These are phyloP conservation scores for Oryza glumipatula DNA, from an alignment of 176 grass and related monocot species.

Conservation along the genomic window DNA sequence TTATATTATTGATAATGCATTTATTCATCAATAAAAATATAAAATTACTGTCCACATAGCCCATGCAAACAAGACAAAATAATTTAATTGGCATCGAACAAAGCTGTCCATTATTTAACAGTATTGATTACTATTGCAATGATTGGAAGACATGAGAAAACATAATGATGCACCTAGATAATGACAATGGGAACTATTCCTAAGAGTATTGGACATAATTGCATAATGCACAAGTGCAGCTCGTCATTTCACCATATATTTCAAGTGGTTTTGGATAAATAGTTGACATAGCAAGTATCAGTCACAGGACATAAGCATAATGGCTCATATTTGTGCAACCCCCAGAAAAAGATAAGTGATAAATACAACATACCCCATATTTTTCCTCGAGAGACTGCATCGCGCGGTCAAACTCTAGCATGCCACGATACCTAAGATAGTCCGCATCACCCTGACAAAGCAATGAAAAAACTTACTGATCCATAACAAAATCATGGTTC, in stretches of 20 bases:
- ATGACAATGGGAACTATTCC: neutral
- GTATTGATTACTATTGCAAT: neutral
- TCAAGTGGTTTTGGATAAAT: conserved; percentile 17
- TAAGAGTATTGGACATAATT: neutral
- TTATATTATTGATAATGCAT: neutral
- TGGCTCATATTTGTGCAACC: conserved; percentile 23
- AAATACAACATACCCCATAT: conserved; percentile 70
- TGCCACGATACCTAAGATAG: conserved; percentile 75
- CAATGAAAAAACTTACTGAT: conserved; percentile 21
- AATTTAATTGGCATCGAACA: neutral
- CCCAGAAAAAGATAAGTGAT: conserved; percentile 20
- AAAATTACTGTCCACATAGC: neutral
- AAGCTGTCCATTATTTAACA: neutral
- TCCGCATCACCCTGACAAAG: conserved; percentile 77
- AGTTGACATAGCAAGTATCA: neutral
- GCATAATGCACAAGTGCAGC: neutral
- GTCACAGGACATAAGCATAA: neutral
- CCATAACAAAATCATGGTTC: neutral
- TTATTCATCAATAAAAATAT: neutral
- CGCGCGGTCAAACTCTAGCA: conserved; percentile 88
- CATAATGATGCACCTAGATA: neutral
- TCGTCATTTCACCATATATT: conserved; percentile 15
- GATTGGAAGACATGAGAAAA: neutral
- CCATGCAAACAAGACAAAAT: neutral
- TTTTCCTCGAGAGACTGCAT: conserved; percentile 92